phyloP scores from a whole-genome alignment of 768 basidiomycete species.

The Boletus subparvulus region DNA sequence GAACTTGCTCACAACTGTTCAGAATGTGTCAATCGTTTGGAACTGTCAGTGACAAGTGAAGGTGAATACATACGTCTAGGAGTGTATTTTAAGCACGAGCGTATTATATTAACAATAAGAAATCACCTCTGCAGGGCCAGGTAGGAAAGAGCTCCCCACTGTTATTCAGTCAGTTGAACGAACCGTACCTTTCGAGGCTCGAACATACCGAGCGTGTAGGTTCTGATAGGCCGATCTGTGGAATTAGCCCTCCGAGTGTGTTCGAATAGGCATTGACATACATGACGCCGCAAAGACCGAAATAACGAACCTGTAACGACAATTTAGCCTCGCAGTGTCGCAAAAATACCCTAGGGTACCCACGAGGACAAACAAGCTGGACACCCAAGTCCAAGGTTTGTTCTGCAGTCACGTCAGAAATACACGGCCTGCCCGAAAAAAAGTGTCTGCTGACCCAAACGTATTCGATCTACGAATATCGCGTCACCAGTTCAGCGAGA shows the following conservation, averaged over 20 bases:
- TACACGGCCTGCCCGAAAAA: not conserved
- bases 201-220: conserved; percentile 1
- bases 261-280: not conserved
- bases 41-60: not conserved
- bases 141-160: conserved; percentile 12
- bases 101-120: too few relatives aligned
- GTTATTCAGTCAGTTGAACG: not conserved
- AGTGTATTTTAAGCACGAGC: not conserved
- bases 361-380: conserved; percentile 5
- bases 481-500: not conserved
- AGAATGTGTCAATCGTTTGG: not conserved
- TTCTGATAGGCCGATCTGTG: not conserved
- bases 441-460: not conserved
- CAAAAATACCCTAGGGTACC: not conserved
- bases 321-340: not conserved
- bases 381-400: conserved; percentile 2
- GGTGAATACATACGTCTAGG: conserved; percentile 7
- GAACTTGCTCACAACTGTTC: conserved; percentile 9
- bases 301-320: conserved; percentile 9
- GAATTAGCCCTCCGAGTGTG: not conserved
- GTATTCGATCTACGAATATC: conserved; percentile 5
- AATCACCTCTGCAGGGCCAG: conserved; percentile 9
- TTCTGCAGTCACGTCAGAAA: conserved; percentile 1
- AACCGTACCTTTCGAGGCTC: too few relatives aligned
- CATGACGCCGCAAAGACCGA: conserved; percentile 4